These are phyloP conservation scores for Leccinum arenicola DNA, from an alignment of 768 basidiomycete genomes.

Conservation along the genomic window DNA sequence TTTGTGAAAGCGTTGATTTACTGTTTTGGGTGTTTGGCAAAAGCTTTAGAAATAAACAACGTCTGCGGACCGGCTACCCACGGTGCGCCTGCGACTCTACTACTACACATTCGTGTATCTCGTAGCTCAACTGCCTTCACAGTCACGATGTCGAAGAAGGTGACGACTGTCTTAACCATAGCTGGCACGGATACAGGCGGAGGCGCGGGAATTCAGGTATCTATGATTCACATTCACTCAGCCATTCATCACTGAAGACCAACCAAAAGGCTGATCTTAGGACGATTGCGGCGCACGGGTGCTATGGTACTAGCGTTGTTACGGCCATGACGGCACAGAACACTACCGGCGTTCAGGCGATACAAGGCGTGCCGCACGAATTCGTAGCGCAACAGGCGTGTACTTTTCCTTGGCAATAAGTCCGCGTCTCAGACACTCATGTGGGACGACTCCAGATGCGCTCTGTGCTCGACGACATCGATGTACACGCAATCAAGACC, in stretches of 20 bases:
- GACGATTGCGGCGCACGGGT: slow-evolving; percentile 73
- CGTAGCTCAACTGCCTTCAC: neutral
- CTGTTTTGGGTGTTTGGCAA: slow-evolving; percentile 28
- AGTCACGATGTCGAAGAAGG: slow-evolving; percentile 3
- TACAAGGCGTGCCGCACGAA: slow-evolving; percentile 62
- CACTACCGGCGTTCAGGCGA: slow-evolving; percentile 75
- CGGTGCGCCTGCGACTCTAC: no score
- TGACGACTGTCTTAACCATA: slow-evolving; percentile 58
- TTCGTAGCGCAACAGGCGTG: slow-evolving; percentile 53
- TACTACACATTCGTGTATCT: no score
- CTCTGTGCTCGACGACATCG: slow-evolving; percentile 70
- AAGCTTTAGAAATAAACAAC: slow-evolving; percentile 27
- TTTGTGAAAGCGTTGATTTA: neutral
- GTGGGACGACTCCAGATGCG: slow-evolving; percentile 39
- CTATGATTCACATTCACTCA: no score
- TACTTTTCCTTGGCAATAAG: no score
- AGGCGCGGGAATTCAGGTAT: no score
- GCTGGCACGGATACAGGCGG: slow-evolving; percentile 20
- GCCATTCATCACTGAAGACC: neutral
- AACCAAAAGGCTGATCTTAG: slow-evolving; percentile 76
- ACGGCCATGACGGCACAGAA: slow-evolving; percentile 92
- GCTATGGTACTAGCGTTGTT: slow-evolving; percentile 78
- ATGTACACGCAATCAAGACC: slow-evolving; percentile 75
- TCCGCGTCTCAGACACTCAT: neutral
- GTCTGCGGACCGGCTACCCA: no score